Evolutionary conservation across 2,329 filamentous ascomycete species (phyloP), one percentile per base, ranked within the genome.

Genomic region (Blastomyces emzantsi): DNA sequence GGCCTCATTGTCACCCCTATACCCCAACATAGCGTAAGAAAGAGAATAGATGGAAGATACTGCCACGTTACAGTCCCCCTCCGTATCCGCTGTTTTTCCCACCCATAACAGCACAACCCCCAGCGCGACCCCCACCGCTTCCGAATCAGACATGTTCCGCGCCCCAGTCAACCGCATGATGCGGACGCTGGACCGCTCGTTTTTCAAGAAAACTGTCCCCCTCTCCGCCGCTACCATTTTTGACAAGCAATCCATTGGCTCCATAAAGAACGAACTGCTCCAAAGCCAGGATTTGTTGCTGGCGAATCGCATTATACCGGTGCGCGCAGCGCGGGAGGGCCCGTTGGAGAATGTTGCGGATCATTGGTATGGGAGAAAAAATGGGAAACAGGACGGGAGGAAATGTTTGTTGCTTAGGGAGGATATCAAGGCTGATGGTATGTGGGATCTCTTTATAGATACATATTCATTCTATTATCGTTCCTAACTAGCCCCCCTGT

Each of bases 81-180:
- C 47, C 60, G 15, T 33, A 36, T 25, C 33, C 19, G 19, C 33
- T 57, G 22, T 33, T 15, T 57, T 19, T 57, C 3, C 9, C 54
- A 6, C 15, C n/a, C 54, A 9, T 22, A 57, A 25, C 33, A 25
- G 6, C 17, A 33, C 7, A 33, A 19, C 51, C 13, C 19, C 51
- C 13, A 17, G 6, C 51, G 30, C 33, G 33, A 57, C 39, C 51
- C 7, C 43, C 15, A 33, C 56, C 36, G 9, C 41, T 30, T 36
- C 51, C 30, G 28, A 41, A 55, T 55, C 51, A 65, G 71, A 69
- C 61, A 85, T 87, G 83, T 90, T 96, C 75, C 86, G 87, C 68
- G 90, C 92, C 57, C 92, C 92, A 30, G 81, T 92, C 65, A 88
- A 93, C 70, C 88, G 90, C 74, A 87, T 88, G 65, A 90, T 90